phyloP scores from a whole-genome alignment of 495 filamentous ascomycete species.

The Xylaria acuta region DNA sequence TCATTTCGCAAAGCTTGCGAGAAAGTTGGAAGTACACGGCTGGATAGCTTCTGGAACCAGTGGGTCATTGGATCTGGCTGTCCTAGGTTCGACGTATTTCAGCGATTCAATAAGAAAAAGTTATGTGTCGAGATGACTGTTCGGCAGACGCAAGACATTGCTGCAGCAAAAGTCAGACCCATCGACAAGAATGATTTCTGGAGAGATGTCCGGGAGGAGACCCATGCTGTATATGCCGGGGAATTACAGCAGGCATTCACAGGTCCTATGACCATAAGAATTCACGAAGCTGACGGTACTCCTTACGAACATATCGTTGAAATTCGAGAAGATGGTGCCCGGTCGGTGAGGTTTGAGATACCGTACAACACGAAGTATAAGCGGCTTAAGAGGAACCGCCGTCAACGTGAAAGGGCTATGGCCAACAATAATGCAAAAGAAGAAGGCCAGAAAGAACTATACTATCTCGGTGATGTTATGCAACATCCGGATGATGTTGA shows the following conservation, averaged over 20 bases:
- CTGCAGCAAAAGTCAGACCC: constrained; percentile 42
- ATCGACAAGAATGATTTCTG: constrained; percentile 73
- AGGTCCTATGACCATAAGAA: constrained; percentile 95
- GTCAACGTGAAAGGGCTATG: constrained; percentile 79
- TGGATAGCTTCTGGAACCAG: constrained; percentile 89
- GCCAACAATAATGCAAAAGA: constrained; percentile 60
- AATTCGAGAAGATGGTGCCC: constrained; percentile 81
- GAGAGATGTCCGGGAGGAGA: constrained; percentile 80
- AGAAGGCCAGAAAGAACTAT: constrained; percentile 85
- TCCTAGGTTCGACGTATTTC: constrained; percentile 80
- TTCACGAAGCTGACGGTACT: constrained; percentile 98
- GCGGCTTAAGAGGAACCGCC: constrained; percentile 87
- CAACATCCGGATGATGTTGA: constrained; percentile 78
- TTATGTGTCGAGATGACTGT: constrained; percentile 94
- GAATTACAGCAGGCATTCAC: constrained; percentile 80
- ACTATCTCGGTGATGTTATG: constrained; percentile 91
- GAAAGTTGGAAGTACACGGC: constrained; percentile 79
- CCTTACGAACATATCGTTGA: constrained; percentile 98
- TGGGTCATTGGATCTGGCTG: constrained; percentile 91
- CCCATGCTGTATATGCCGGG: constrained; percentile 71
- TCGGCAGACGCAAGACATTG: constrained; percentile 70
- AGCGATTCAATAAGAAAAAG: constrained; percentile 97
- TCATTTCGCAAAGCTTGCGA: constrained; percentile 83
- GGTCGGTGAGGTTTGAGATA: constrained; percentile 74
- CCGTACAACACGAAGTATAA: constrained; percentile 99